These are phyloP conservation scores for Pseudogymnoascus sp. DNA, from an alignment of 2,329 filamentous ascomycete genomes.

Conservation along the genomic window DNA sequence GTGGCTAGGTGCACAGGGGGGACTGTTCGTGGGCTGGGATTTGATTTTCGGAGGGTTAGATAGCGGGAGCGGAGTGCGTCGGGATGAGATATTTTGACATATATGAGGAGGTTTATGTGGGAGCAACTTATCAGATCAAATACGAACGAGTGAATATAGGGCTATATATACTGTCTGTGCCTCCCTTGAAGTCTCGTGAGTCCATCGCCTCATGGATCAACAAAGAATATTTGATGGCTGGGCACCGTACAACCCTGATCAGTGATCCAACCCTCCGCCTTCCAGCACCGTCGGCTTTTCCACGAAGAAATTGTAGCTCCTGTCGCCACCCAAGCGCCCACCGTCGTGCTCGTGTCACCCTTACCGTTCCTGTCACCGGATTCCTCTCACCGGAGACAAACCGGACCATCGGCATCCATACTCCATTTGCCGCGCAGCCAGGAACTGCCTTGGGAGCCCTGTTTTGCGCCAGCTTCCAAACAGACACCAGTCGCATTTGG, in stretches of 20 bases:
- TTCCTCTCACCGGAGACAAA: no score
- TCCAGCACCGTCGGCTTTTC: background rate
- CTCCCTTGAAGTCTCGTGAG: background rate
- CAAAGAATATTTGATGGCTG: no score
- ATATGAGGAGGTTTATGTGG: background rate
- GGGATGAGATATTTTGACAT: background rate
- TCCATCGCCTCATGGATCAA: background rate
- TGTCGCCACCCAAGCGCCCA: background rate
- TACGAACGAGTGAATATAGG: background rate
- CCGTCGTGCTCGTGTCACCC: background rate
- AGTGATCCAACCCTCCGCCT: background rate
- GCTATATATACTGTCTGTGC: background rate
- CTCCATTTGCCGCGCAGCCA: no score
- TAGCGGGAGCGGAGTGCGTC: no score
- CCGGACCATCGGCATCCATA: no score
- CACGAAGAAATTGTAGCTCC: background rate
- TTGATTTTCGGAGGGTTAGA: no score
- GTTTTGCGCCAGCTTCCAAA: no score
- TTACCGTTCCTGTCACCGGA: no score
- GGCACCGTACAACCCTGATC: background rate
- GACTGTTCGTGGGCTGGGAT: background rate
- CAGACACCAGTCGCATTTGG: no score
- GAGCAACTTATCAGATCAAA: background rate
- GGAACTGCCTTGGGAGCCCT: no score
- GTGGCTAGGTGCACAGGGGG: background rate